Evolutionary conservation across 1,284 basidiomycete genomes (phyloP), one percentile per base, ranked within the genome.

Genomic region (Papiliotrema terrestris): DNA sequence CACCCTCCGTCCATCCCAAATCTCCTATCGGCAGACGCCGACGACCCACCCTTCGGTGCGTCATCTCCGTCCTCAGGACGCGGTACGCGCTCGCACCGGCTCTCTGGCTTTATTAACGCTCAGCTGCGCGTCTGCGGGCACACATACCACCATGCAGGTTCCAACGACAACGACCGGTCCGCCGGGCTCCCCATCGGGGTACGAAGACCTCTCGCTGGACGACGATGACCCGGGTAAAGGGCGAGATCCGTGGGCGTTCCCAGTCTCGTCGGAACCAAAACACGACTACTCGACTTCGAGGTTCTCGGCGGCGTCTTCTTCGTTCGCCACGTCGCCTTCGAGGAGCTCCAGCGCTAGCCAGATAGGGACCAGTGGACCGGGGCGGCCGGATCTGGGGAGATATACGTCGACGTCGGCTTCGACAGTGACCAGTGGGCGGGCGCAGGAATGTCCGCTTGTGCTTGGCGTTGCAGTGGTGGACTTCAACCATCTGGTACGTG

Each of bases 401-500:
- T 22, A 22, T 17, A 22, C 44, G 6, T 32, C 29, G 29, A 19
- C 46, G 6, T 17, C 46, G 17, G 32, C 46, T 23, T 17, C 46
- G 17, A 32, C 29, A 11, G 29, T 32, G 25, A 48, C 19, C 20
- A 45, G 32, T 32, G 29, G 29, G 11, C 29, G 29, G 5, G 29
- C 29, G 29, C 32, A 23, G 1, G 54, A 62, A 26, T 45, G 47
- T 17, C 56, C 61, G 14, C 22, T 70, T 2, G 70, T 93, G 17
- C 79, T 91, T 8, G 91, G 91, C 4, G 85, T 93, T 51, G 91
- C 89, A 2, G 78, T 94, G 20, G 86, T 94, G 29, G 91, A 94
- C 69, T 94, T 94, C 70, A 91, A 94, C 71, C 91, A 94, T 74
- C 74, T 92, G 67, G 90, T 91, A 68, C 67, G 82, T 56, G 6